Evolutionary conservation across 2,329 filamentous ascomycete species (phyloP), one percentile per base, ranked within the genome.

Genomic region (Neofusicoccum laricinum): DNA sequence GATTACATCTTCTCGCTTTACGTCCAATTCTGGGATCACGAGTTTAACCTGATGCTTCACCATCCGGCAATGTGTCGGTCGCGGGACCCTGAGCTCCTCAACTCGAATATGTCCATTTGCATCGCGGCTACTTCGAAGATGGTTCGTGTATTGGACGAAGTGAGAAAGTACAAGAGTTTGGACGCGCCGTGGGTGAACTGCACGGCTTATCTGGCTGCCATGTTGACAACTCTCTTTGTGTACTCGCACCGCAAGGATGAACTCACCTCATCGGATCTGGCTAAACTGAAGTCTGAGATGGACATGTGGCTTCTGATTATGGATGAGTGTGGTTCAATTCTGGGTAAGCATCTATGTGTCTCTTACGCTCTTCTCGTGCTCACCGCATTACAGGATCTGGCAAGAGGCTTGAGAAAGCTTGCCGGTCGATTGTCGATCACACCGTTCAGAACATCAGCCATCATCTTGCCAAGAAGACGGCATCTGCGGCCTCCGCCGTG

Each of bases 131-230:
- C 89, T 5, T 82, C 84, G 51, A 84, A 88, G 66, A 86, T 92
- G 76, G 79, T 93, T 2, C 79, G 81, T 21, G 82, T 84, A 30
- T 85, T 88, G 5, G 80, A 82, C 21, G 80, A 86, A 61, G 76
- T 93, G 53, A 84, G 86, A 65, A 83, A 82, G 68, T 80, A 88
- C 64, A 90, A 89, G 71, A 87, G 86, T 49, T 78, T 93, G 3
- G 91, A 94, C 71, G 91, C 89, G 1, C 92, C 90, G 0, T 93
- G 90, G 90, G 90, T 91, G 69, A 88, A 89, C 53, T 83, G 87
- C 55, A 88, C 90, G 0, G 84, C 91, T 5, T 92, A 91, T 71
- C 82, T 91, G 12, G 86, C 89, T 48, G 89, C 89, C 30, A 88
- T 91, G 64, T 91, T 92, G 69, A 90, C 89, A 0, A 88, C 85